Percentiles rank a stretch among this genome's conserved stretches.
Conservation (phyloP, 805 yeast genomes). For the Scheffersomyces coipomensis region DNA sequence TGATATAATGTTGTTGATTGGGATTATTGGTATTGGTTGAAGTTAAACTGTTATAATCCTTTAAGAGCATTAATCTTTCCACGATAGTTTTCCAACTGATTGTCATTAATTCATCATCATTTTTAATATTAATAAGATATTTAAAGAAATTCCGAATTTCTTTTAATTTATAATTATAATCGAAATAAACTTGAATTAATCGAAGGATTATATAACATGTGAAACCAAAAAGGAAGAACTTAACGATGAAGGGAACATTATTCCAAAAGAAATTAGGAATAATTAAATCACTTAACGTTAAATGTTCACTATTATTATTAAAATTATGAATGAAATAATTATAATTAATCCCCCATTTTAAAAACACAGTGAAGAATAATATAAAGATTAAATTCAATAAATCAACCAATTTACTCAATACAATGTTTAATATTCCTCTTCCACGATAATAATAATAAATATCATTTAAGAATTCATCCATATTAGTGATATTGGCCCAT, state of each 20-base stretch:
- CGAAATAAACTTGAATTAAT: conserved; percentile 54
- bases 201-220: conserved; percentile 51
- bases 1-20: conserved; percentile 21
- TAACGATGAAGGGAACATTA: conserved; percentile 44
- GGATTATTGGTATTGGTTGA: conserved; percentile 29
- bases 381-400: conserved; percentile 76
- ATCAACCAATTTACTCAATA: conserved; percentile 63
- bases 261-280: conserved; percentile 45
- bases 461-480: conserved; percentile 82
- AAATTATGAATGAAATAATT: conserved; percentile 26
- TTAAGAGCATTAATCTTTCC: conserved; percentile 65
- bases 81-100: conserved; percentile 91
- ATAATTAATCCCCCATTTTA: conserved; percentile 79
- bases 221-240: conserved; percentile 64
- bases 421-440: conserved; percentile 80
- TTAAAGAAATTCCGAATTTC: conserved; percentile 79
- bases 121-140: conserved; percentile 67
- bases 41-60: conserved; percentile 77
- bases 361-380: conserved; percentile 71
- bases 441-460: conserved; percentile 82
- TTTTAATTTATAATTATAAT: conserved; percentile 56
- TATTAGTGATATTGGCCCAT: conserved; percentile 94
- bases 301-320: conserved; percentile 13
- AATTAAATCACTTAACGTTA: conserved; percentile 33
- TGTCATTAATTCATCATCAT: conserved; percentile 79